A percentile compares a stretch with the other conserved stretches of the same genome.
Conservation (phyloP, 2,329 filamentous ascomycete genomes). For the Phyllosticta capitalensis region DNA sequence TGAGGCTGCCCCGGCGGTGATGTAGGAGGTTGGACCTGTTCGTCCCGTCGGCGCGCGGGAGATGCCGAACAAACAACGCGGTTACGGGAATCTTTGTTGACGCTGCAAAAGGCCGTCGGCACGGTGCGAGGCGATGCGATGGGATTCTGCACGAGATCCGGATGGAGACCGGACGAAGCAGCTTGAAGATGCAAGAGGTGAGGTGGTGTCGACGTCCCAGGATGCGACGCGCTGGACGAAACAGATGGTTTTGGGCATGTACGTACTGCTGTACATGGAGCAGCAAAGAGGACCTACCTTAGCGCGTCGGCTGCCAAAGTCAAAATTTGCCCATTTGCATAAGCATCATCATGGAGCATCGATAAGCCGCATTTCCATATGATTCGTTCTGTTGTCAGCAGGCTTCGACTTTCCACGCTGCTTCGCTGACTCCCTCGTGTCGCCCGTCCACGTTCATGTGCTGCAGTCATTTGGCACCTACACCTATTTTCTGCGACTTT, state of each 20-base stretch:
- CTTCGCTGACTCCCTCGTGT: neutral
- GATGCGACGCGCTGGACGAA: neutral
- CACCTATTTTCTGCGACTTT: neutral
- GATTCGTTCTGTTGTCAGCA: neutral
- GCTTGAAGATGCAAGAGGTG: neutral
- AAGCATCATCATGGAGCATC: neutral
- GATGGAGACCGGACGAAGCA: neutral
- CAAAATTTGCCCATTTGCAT: neutral
- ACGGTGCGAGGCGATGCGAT: neutral
- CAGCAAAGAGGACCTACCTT: neutral
- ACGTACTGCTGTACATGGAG: too few relatives aligned
- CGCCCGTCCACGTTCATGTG: neutral
- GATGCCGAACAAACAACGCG: constrained; percentile 2
- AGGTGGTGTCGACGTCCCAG: neutral
- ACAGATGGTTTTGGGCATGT: neutral
- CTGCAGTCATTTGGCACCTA: neutral
- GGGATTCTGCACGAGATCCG: neutral
- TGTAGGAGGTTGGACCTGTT: constrained; percentile 1
- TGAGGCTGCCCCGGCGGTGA: constrained; percentile 7
- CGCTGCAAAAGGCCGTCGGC: constrained; percentile 1
- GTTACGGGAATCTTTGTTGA: constrained; percentile 1
- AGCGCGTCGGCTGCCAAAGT: neutral
- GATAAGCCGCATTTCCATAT: neutral
- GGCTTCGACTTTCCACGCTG: too few relatives aligned
- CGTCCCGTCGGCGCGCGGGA: constrained; percentile 3